phyloP scores from a whole-genome alignment of 1,284 basidiomycete species.

The Lentinula novae-zelandiae region DNA sequence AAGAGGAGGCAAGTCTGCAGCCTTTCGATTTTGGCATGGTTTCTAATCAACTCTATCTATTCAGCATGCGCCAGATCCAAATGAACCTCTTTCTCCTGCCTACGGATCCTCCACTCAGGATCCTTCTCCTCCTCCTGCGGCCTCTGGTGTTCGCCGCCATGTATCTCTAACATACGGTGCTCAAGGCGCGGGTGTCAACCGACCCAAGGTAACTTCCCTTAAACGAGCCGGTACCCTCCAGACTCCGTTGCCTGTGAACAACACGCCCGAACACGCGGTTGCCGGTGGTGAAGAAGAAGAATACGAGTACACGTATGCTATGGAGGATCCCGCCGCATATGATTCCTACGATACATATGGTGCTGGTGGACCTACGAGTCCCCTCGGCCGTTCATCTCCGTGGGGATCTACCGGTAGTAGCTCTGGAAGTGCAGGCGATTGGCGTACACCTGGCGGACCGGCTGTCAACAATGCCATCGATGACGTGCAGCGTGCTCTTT shows the following conservation, averaged over 20 bases:
- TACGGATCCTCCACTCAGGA: constrained; percentile 40
- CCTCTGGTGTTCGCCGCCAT: constrained; percentile 68
- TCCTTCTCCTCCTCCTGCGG: constrained; percentile 68
- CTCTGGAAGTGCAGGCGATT: constrained; percentile 41
- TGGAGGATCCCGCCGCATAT: constrained; percentile 41
- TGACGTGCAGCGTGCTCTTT: constrained; percentile 71
- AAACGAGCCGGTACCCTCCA: constrained; percentile 76
- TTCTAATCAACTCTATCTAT: constrained; percentile 11
- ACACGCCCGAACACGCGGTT: constrained; percentile 35
- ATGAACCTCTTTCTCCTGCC: constrained; percentile 42
- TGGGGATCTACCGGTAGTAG: constrained; percentile 42
- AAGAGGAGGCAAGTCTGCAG: constrained; percentile 54
- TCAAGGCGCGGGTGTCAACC: constrained; percentile 41
- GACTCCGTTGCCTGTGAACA: constrained; percentile 36
- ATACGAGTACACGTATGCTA: constrained; percentile 51
- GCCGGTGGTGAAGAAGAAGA: constrained; percentile 52
- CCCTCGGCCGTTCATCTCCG: constrained; percentile 61
- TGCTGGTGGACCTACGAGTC: constrained; percentile 50
- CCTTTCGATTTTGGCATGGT: constrained; percentile 27
- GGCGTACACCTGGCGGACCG: constrained; percentile 38
- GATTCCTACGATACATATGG: constrained; percentile 49
- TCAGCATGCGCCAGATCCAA: constrained; percentile 28
- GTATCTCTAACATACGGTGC: constrained; percentile 72
- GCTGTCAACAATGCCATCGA: constrained; percentile 45
- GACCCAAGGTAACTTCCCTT: constrained; percentile 44